Conservation (phyloP, 2,329 filamentous ascomycete species). For the Leptographium wingfieldii region DNA sequence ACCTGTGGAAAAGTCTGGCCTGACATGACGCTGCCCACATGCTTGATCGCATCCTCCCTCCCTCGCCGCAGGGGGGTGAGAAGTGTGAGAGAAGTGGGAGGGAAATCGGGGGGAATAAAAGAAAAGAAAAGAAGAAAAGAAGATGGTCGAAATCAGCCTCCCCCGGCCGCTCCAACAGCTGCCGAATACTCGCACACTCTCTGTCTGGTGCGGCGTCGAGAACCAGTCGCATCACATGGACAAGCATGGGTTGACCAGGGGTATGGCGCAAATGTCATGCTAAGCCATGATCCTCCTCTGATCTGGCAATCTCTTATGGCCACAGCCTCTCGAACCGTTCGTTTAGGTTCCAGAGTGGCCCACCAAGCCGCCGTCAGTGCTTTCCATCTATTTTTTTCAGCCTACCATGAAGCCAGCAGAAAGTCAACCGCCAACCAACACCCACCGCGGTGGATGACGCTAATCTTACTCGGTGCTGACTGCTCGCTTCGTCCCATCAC, state of each 20-base stretch:
- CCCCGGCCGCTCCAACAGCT: neutral
- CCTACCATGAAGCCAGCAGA: neutral
- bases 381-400: neutral
- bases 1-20: neutral
- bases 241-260: neutral
- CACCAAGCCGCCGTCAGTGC: conserved; percentile 4
- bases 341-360: neutral
- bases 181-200: neutral
- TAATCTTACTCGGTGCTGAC: conserved; percentile 6
- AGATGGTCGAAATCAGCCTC: neutral
- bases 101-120: too few species aligned
- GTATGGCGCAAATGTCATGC: neutral
- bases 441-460: neutral
- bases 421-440: neutral
- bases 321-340: neutral
- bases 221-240: neutral
- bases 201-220: neutral
- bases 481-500: conserved; percentile 6
- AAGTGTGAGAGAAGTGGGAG: neutral
- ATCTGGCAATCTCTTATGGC: conserved; percentile 7
- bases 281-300: conserved; percentile 8
- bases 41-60: neutral
- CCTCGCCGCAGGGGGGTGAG: neutral
- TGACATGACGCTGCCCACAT: neutral
- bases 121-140: neutral